These are phyloP conservation scores for Fusarium burgessii DNA, from an alignment of 2,329 filamentous ascomycete species.

Conservation along the genomic window DNA sequence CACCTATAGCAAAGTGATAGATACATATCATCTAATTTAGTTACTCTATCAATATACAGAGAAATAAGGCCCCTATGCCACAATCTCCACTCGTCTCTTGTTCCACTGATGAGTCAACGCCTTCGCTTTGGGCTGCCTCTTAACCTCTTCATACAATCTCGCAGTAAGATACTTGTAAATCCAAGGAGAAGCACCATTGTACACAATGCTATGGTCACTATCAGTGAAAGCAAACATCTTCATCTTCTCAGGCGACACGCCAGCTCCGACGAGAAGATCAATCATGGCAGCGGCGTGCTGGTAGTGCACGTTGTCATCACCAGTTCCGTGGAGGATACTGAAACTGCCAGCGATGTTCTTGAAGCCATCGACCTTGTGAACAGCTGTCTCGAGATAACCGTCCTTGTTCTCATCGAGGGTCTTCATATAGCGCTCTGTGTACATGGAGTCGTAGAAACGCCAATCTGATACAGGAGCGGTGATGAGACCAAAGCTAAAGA, in stretches of 20 bases:
- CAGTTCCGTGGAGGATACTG: constrained; percentile 73
- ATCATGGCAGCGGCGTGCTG: constrained; percentile 73
- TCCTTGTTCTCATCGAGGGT: constrained; percentile 65
- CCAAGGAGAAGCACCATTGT: constrained; percentile 66
- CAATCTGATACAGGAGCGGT: constrained; percentile 76
- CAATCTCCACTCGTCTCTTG: constrained; percentile 24
- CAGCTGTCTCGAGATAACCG: constrained; percentile 71
- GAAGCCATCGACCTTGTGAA: constrained; percentile 70
- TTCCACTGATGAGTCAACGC: constrained; percentile 52
- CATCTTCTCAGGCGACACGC: constrained; percentile 71
- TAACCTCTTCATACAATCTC: constrained; percentile 71
- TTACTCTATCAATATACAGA: not conserved
- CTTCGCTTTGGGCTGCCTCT: constrained; percentile 57
- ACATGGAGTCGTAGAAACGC: constrained; percentile 78
- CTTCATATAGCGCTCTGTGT: constrained; percentile 81
- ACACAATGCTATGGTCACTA: constrained; percentile 70
- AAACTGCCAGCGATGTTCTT: constrained; percentile 71
- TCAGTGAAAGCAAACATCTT: constrained; percentile 75
- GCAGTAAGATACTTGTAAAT: constrained; percentile 73
- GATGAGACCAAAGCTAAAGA: constrained; percentile 72
- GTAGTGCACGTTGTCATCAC: constrained; percentile 79
- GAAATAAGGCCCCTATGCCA: accelerated
- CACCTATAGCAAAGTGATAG: accelerated
- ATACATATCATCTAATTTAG: accelerated
- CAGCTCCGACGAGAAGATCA: constrained; percentile 69